These are phyloP conservation scores for Hypoxylon lienhwacheense DNA, from an alignment of 495 filamentous ascomycete genomes.

Conservation along the genomic window DNA sequence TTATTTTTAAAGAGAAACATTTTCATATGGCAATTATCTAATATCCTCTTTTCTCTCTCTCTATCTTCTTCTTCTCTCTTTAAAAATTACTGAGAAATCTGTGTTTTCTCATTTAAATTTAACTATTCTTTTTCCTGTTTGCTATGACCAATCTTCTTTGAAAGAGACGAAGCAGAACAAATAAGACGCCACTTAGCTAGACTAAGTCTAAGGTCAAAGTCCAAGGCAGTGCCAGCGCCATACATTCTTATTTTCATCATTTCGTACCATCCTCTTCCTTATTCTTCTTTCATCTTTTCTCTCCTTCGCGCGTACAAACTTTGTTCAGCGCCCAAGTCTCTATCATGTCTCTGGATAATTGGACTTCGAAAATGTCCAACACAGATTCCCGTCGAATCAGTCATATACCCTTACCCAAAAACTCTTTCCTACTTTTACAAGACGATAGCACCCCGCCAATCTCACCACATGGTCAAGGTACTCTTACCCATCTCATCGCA, in stretches of 20 bases:
- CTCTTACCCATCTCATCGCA: constrained; percentile 33
- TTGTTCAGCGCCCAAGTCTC: not conserved
- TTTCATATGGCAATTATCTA: no score
- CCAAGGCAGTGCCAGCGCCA: not conserved
- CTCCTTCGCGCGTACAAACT: not conserved
- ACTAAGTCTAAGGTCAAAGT: not conserved
- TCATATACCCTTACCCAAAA: constrained; percentile 28
- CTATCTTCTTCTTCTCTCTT: no score
- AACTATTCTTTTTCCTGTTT: not conserved
- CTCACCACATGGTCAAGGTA: constrained; percentile 38
- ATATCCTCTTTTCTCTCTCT: no score
- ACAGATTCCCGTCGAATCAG: constrained; percentile 27
- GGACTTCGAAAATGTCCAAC: constrained; percentile 9
- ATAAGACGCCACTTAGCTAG: not conserved
- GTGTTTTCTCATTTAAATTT: no score
- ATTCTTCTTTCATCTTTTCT: not conserved
- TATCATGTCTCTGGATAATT: constrained; percentile 34
- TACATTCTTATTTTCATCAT: not conserved
- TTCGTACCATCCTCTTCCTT: not conserved
- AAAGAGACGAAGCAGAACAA: no score
- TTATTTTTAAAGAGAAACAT: no score
- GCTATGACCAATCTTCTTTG: not conserved
- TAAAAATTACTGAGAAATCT: no score
- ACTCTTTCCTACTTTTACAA: constrained; percentile 40
- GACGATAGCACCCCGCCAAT: constrained; percentile 41